These are phyloP conservation scores for Saccharomyces pastorianus DNA, from an alignment of 1,139 yeast species.

Conservation along the genomic window DNA sequence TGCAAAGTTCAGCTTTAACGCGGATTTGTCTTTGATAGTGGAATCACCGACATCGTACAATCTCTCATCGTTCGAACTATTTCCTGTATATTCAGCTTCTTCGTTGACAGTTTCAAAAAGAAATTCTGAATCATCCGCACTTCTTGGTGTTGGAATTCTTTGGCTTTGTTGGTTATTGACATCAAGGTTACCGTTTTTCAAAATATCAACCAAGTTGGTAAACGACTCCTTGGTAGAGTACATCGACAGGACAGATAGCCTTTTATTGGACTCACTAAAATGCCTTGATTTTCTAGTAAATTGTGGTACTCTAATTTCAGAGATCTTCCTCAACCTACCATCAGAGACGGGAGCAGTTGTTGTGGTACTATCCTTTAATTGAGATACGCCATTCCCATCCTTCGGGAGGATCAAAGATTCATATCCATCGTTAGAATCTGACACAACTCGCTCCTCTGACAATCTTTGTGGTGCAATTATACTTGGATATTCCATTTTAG, in stretches of 20 bases:
- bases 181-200: slow-evolving; percentile 32
- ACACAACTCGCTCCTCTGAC: slow-evolving; percentile 10
- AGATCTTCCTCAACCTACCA: slow-evolving; percentile 39
- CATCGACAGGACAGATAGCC: slow-evolving; percentile 61
- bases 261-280: slow-evolving; percentile 54
- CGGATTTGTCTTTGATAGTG: slow-evolving; percentile 28
- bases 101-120: slow-evolving; percentile 27
- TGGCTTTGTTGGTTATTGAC: slow-evolving; percentile 7
- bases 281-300: slow-evolving; percentile 61
- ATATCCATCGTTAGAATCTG: slow-evolving; percentile 11
- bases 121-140: slow-evolving; percentile 24
- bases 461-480: slow-evolving; percentile 6
- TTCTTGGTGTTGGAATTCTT: slow-evolving; percentile 14
- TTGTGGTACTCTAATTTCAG: slow-evolving; percentile 59
- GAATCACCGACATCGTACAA: slow-evolving; percentile 20
- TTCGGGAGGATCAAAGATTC: slow-evolving; percentile 20
- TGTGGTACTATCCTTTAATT: slow-evolving; percentile 20
- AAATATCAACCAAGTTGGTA: slow-evolving; percentile 49
- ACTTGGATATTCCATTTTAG: slow-evolving; percentile 11
- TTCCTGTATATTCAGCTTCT: slow-evolving; percentile 30
- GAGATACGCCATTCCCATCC: slow-evolving; percentile 21
- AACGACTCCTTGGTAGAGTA: slow-evolving; percentile 62
- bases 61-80: slow-evolving; percentile 28
- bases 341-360: slow-evolving; percentile 4
- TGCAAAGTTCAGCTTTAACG: slow-evolving; percentile 18